phyloP scores from a whole-genome alignment of 331 rosid species.

The Rhamnella rubrinervis region DNA sequence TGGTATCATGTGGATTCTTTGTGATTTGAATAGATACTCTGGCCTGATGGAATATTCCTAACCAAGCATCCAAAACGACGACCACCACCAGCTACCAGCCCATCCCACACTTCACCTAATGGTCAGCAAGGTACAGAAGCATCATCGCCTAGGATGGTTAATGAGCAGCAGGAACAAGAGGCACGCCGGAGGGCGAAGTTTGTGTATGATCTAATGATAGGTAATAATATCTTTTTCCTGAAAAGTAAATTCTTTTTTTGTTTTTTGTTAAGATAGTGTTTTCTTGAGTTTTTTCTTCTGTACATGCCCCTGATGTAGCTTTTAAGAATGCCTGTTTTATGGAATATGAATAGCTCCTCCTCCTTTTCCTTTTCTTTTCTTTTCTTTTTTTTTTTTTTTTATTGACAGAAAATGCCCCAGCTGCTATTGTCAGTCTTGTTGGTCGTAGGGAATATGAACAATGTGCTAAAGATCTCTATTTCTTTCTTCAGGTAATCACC shows the following conservation, averaged over 20 bases:
- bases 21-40: slow-evolving; percentile 60
- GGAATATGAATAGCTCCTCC: background rate
- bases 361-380: background rate
- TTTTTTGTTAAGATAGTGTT: no score
- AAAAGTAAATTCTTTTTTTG: background rate
- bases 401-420: slow-evolving; percentile 71
- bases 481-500: slow-evolving; percentile 81
- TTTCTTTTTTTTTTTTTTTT: background rate
- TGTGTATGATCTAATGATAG: slow-evolving; percentile 88
- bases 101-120: slow-evolving; percentile 47
- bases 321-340: background rate
- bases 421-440: slow-evolving; percentile 86
- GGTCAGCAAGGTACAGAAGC: slow-evolving; percentile 37
- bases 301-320: background rate
- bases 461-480: slow-evolving; percentile 90
- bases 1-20: slow-evolving; percentile 26
- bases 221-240: slow-evolving; percentile 39
- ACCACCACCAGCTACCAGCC: slow-evolving; percentile 40
- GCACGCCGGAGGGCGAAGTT: slow-evolving; percentile 86
- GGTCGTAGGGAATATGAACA: slow-evolving; percentile 93
- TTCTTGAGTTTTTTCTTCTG: background rate
- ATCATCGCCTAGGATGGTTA: slow-evolving; percentile 47
- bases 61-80: slow-evolving; percentile 86
- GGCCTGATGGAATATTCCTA: slow-evolving; percentile 98
- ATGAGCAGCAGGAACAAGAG: slow-evolving; percentile 60